Base-by-base conservation (phyloP, 2,329 filamentous ascomycete species). In the Colletotrichum camelliae region DNA sequence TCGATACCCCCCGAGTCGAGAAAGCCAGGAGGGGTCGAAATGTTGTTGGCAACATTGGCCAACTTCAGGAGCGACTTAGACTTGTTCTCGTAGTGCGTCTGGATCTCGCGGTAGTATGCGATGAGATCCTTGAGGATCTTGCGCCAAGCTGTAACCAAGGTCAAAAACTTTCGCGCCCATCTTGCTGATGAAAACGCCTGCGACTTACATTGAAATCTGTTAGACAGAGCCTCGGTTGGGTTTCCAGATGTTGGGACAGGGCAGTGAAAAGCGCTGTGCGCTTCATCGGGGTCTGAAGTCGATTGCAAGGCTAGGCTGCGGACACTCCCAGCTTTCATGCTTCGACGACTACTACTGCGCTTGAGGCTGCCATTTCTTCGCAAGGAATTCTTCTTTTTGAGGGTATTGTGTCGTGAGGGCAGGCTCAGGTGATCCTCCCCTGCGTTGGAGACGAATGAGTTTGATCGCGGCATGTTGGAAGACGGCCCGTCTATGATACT, bases 91-190 rank as follows among this genome's bases (percentile, higher is more conserved):
- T 98, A 98, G 64, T 96, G 95, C 67, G 91, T 91, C 82, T 98
- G 95, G 62, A 98, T 93, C 83, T 98, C 97, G 80, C 95, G 93
- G 83, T 98, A 98, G 84, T 98, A 98, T 72, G 94, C 88, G 79
- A 98, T 98, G 60, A 98, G 89, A 79, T 98, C 96, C 84, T 98
- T 98, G 69, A 99, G 90, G 16, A 98, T 91, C 87, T 98, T 98
- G 80, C 97, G 92, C 97, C 97, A 99, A 67, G 94, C 96, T 97
- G 79, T 70, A 67, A 61, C 18, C 37, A 29, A 12, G 29, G 67
- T 76, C 31, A 74, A 52, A 24, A 24, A 27, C 10, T 21, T 52
- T 21, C 43, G n/a, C 21, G 57, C 57, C 33, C 8, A n/a, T 39
- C 9, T 12, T 33, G 27, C 39, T 21, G 7, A 7, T 7, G n/a